Evolutionary conservation across 495 filamentous ascomycete genomes (phyloP), one percentile per base, ranked within the genome.

Genomic region (Penicillium samsonianum): DNA sequence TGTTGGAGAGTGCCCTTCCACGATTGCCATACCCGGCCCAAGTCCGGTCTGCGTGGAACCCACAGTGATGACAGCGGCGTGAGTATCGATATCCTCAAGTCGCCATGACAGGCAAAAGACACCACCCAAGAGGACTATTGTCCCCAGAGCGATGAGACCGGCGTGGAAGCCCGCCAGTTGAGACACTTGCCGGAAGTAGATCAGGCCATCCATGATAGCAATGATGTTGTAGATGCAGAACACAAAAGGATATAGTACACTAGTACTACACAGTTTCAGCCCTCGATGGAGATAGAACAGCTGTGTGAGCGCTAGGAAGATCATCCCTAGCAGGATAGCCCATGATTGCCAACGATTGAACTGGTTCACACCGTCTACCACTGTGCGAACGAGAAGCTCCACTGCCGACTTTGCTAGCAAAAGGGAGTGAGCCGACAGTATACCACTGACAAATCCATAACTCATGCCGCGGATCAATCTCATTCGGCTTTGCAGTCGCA

Each of bases 191-290:
- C 84, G 82, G 78, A 98, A 99, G 72, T 99, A 99, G 51, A 99
- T 94, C 51, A 99, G 79, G 17, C 94, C 94, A 74, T 99, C 95
- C 58, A 98, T 77, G 61, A 98, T 99, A 57, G 94, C 95, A 60
- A 96, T 93, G 63, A 99, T 96, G 80, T 99, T 99, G 79, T 98
- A 99, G 60, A 97, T 87, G 83, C 94, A 99, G 75, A 99, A 99
- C 35, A 97, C 91, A 65, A 98, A 88, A 6, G 94, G 94, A 76
- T 99, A 99, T 62, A 99, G 83, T 49, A 99, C 85, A 73, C 91
- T 96, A 17, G 94, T 98, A 50, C 91, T 96, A 71, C 93, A 91
- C 40, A 98, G 79, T 67, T 96, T 96, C 56, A 99, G 79, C 50
- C 94, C 94, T 19, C 89, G 83, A 70, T 99, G 93, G 33, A 99